A percentile compares a stretch with the other conserved stretches of the same genome.
Evolutionary conservation across 2,329 filamentous ascomycete species (phyloP).

Genomic region (Sphaerulina musiva): DNA sequence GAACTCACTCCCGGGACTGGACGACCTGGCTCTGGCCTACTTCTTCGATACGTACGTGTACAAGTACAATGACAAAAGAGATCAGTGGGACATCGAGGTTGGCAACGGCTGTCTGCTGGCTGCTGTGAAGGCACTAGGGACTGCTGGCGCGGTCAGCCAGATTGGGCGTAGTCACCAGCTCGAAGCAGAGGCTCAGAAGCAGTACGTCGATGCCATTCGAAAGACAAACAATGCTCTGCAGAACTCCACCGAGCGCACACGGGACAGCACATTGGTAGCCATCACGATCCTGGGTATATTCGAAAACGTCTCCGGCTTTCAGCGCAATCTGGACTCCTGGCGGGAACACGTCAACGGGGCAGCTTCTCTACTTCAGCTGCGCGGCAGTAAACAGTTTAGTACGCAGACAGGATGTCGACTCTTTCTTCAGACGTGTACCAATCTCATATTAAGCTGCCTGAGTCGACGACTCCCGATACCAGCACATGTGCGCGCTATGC

Average conservation of each 20-base stretch:
- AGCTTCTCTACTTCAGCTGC: conserved; percentile 15
- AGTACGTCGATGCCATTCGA: conserved; percentile 13
- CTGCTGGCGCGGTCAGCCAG: conserved; percentile 10
- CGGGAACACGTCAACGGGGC: conserved; percentile 30
- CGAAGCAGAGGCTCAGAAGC: conserved; percentile 12
- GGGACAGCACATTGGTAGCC: conserved; percentile 13
- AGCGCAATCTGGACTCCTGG: conserved; percentile 53
- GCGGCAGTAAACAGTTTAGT: conserved; percentile 13
- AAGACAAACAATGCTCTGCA: conserved; percentile 11
- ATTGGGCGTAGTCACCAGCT: conserved; percentile 3
- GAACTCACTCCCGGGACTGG: conserved; percentile 2
- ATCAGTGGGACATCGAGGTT: conserved; percentile 13
- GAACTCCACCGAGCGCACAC: conserved; percentile 7
- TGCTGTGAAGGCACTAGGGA: conserved; percentile 11
- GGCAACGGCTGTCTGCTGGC: conserved; percentile 15
- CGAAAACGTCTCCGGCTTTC: conserved; percentile 60
- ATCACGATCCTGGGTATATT: conserved; percentile 55
- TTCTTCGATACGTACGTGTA: conserved; percentile 16
- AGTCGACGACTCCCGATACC: conserved; percentile 15
- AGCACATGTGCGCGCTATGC: conserved; percentile 11
- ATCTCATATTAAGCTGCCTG: conserved; percentile 15
- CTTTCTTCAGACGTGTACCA: conserved; percentile 12
- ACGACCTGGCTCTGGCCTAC: conserved; percentile 11
- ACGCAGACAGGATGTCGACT: conserved; percentile 15
- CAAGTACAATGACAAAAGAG: conserved; percentile 13